Evolutionary conservation across 805 yeast genomes (phyloP).

Genomic region (Candida jianshihensis): DNA sequence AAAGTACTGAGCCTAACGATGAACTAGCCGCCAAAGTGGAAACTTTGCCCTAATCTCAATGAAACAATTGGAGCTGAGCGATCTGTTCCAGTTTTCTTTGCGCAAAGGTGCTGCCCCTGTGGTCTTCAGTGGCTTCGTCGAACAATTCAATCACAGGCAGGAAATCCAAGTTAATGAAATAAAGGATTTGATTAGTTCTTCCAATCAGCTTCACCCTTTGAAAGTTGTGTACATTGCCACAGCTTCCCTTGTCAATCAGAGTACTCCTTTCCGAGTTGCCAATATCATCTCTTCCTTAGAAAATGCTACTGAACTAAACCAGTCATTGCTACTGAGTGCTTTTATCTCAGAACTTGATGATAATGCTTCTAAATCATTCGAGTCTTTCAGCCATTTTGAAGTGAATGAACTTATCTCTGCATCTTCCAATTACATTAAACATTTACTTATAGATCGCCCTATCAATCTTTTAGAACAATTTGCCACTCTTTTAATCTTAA

Average conservation of each 20-base stretch:
- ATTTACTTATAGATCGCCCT: slow-evolving; percentile 1
- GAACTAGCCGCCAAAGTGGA: neutral
- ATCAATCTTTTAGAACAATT: slow-evolving; percentile 5
- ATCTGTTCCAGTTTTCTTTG: slow-evolving; percentile 13
- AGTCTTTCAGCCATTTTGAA: slow-evolving; percentile 13
- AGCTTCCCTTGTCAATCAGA: slow-evolving; percentile 3
- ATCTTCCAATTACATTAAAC: slow-evolving; percentile 7
- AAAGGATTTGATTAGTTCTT: slow-evolving; percentile 3
- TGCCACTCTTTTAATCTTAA: slow-evolving; percentile 7
- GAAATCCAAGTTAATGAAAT: slow-evolving; percentile 12
- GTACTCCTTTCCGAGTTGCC: slow-evolving; percentile 9
- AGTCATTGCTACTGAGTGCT: slow-evolving; percentile 12
- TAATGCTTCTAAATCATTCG: slow-evolving; percentile 1
- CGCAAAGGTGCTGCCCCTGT: slow-evolving; percentile 9
- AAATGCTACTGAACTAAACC: slow-evolving; percentile 11
- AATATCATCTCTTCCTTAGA: slow-evolving; percentile 7
- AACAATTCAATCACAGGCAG: slow-evolving; percentile 18
- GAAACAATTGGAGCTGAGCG: neutral
- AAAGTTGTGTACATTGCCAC: slow-evolving; percentile 11
- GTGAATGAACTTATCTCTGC: slow-evolving; percentile 8
- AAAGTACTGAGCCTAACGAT: no score
- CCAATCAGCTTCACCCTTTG: slow-evolving; percentile 15
- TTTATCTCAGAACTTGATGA: slow-evolving; percentile 9
- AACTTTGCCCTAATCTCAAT: no score
- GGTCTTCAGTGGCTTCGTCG: slow-evolving; percentile 14